Conservation (phyloP, 306 rosid species). For the Rosa chinensis region DNA sequence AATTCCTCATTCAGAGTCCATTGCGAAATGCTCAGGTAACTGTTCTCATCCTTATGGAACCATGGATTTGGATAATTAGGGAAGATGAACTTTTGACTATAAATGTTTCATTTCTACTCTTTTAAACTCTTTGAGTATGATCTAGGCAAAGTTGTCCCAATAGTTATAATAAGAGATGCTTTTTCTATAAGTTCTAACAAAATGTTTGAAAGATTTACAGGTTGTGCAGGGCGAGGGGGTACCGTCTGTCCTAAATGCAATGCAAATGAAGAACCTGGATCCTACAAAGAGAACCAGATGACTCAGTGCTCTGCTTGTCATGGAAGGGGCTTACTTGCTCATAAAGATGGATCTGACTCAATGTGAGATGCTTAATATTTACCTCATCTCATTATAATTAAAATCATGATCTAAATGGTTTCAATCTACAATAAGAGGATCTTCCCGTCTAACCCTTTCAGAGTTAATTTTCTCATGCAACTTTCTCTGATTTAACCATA, state of each 20-base stretch:
- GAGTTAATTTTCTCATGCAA: not conserved
- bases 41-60: slow-evolving; percentile 25
- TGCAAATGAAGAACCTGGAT: slow-evolving; percentile 77
- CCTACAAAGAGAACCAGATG: slow-evolving; percentile 77
- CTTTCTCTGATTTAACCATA: not conserved
- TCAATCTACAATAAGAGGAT: not conserved
- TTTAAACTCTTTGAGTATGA: not conserved
- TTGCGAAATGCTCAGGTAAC: slow-evolving; percentile 81
- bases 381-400: slow-evolving; percentile 9
- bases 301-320: slow-evolving; percentile 66
- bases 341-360: slow-evolving; percentile 92
- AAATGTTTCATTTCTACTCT: not conserved
- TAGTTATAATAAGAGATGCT: not conserved
- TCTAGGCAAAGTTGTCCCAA: not conserved
- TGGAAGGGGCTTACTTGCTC: slow-evolving; percentile 97
- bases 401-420: slow-evolving; percentile 3
- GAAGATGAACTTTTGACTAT: not conserved
- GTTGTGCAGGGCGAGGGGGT: slow-evolving; percentile 76
- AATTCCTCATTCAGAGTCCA: slow-evolving; percentile 79
- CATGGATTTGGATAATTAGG: not conserved
- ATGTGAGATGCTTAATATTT: slow-evolving; percentile 46
- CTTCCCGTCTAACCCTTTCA: not conserved
- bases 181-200: slow-evolving; percentile 17
- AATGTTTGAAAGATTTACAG: slow-evolving; percentile 44
- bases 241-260: slow-evolving; percentile 61